Evolutionary conservation across 768 basidiomycete species (phyloP).

Genomic region (Pleurotus pulmonarius): DNA sequence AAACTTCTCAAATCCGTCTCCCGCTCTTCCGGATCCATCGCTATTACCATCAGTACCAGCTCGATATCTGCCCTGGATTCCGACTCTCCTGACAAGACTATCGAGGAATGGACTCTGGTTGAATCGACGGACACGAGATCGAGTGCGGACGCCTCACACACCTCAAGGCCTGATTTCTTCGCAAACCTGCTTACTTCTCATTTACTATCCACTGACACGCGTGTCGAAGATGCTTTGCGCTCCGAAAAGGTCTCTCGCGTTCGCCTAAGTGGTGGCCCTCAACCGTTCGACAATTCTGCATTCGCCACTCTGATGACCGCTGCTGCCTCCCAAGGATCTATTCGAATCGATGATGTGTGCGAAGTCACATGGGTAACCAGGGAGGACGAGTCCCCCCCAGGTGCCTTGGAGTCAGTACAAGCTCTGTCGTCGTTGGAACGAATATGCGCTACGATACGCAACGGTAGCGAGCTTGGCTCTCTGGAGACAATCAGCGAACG

Average conservation of each 20-base stretch:
- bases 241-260: conserved; percentile 5
- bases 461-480: conserved; percentile 1
- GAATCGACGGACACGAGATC: not conserved
- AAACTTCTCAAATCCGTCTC: conserved; percentile 2
- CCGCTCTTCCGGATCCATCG: not conserved
- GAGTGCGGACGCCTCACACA: not conserved
- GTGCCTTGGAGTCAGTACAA: not conserved
- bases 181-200: not conserved
- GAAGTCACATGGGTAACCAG: not conserved
- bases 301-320: not conserved
- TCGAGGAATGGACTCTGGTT: conserved; percentile 1
- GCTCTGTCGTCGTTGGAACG: conserved; percentile 1
- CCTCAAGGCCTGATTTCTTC: not conserved
- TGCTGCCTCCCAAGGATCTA: not conserved
- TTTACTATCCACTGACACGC: not conserved
- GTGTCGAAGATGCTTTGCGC: not conserved
- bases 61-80: not conserved
- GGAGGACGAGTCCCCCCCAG: not conserved
- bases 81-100: not conserved
- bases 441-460: not conserved
- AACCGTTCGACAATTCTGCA: conserved; percentile 8
- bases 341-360: not conserved
- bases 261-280: conserved; percentile 4
- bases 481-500: conserved; percentile 6
- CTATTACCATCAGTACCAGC: conserved; percentile 4